These are phyloP conservation scores for Aspergillus sp. DNA, from an alignment of 2,329 filamentous ascomycete species.

Conservation along the genomic window DNA sequence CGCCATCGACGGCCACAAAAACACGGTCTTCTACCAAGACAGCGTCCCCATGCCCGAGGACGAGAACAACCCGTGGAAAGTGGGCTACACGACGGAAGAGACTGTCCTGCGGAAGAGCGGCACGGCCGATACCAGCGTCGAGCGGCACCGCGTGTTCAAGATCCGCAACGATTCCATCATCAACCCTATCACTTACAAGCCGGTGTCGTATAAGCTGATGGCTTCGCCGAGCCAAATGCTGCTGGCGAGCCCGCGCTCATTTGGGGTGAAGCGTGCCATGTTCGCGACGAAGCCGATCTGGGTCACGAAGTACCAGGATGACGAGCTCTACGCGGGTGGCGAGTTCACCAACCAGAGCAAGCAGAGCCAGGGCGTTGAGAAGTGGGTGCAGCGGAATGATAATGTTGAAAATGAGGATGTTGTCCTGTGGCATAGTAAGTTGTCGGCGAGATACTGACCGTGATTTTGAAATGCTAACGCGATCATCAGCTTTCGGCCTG, in stretches of 20 bases:
- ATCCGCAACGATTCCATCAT: constrained; percentile 48
- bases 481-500: constrained; percentile 45
- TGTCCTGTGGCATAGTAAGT: constrained; percentile 39
- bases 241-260: constrained; percentile 44
- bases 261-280: constrained; percentile 46
- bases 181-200: constrained; percentile 47
- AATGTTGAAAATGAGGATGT: constrained; percentile 48
- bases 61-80: constrained; percentile 59
- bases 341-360: constrained; percentile 53
- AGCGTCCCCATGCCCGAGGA: constrained; percentile 52
- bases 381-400: constrained; percentile 49
- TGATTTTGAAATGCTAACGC: not conserved
- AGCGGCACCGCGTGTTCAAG: constrained; percentile 51
- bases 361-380: constrained; percentile 52
- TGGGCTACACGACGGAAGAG: constrained; percentile 58
- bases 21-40: constrained; percentile 56
- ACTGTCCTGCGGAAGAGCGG: constrained; percentile 48
- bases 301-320: constrained; percentile 53
- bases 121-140: constrained; percentile 53
- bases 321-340: constrained; percentile 52
- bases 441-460: not conserved
- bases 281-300: constrained; percentile 56
- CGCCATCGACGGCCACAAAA: constrained; percentile 56
- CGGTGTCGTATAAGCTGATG: constrained; percentile 50
- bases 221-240: constrained; percentile 50